Conservation (phyloP, 805 yeast genomes). For the Myxozyma mucilagina region DNA sequence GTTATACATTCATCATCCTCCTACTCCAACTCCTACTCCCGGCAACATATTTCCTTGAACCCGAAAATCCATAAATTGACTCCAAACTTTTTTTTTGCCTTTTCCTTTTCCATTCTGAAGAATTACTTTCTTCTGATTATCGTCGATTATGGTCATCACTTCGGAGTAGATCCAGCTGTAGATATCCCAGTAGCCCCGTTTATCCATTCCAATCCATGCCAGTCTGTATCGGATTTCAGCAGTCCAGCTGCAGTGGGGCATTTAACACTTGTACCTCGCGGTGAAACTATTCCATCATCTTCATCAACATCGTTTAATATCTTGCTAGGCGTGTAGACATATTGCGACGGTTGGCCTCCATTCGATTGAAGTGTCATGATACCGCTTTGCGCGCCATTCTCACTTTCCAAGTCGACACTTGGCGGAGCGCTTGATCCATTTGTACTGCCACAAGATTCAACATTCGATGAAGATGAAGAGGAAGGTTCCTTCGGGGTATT, state of each 20-base stretch:
- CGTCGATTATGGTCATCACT: neutral
- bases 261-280: constrained; percentile 4
- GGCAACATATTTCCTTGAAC: too few relatives aligned
- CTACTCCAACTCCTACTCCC: too few relatives aligned
- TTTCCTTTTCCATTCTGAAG: neutral
- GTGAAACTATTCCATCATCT: neutral
- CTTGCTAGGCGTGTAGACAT: constrained; percentile 6
- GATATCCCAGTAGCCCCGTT: neutral
- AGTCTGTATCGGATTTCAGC: constrained; percentile 4
- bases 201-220: constrained; percentile 15
- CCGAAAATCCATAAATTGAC: too few relatives aligned
- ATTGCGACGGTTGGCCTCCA: too few relatives aligned
- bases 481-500: neutral
- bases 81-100: neutral
- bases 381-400: too few relatives aligned
- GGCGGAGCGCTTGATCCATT: constrained; percentile 17
- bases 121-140: neutral
- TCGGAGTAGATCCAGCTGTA: constrained; percentile 1
- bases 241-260: neutral
- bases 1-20: too few relatives aligned
- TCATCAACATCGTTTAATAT: neutral
- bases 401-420: constrained; percentile 13
- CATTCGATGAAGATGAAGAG: neutral
- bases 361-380: too few relatives aligned
- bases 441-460: constrained; percentile 11